phyloP scores from a whole-genome alignment of 2,329 filamentous ascomycete genomes.

The Xylaria polymorpha region DNA sequence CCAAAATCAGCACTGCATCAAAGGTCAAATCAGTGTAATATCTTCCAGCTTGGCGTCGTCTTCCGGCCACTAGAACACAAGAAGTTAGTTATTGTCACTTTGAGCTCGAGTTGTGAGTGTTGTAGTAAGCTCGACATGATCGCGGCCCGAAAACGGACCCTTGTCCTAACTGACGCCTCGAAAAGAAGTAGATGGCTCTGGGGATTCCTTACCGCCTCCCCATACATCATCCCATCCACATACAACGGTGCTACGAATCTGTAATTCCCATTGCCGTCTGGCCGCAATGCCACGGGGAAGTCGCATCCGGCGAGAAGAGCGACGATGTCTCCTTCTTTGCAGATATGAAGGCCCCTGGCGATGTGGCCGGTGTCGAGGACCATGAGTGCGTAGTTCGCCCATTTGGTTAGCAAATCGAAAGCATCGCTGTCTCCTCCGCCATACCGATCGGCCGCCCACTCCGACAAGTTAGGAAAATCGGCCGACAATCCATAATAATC shows the following conservation, averaged over 20 bases:
- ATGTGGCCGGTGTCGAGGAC: conserved; percentile 21
- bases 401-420: not conserved
- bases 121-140: too few species aligned
- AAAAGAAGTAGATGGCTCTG: too few species aligned
- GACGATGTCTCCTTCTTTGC: conserved; percentile 25
- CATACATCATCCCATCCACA: conserved; percentile 27
- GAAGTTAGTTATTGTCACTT: not conserved
- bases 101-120: not conserved
- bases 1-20: not conserved
- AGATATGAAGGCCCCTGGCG: conserved; percentile 9
- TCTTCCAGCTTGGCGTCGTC: conserved; percentile 15
- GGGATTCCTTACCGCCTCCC: conserved; percentile 2
- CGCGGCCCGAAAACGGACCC: too few species aligned
- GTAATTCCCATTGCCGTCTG: conserved; percentile 12
- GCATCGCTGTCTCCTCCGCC: not conserved
- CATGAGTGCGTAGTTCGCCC: conserved; percentile 16
- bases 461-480: too few species aligned
- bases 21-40: conserved; percentile 8
- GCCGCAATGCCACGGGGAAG: conserved; percentile 18
- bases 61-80: conserved; percentile 14
- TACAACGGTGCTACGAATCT: conserved; percentile 20
- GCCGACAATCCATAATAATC: too few species aligned
- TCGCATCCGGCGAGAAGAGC: conserved; percentile 19
- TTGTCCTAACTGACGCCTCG: too few species aligned
- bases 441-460: too few species aligned